These are phyloP conservation scores for Tricladium varicosporioides DNA, from an alignment of 2,329 filamentous ascomycete genomes.

Conservation along the genomic window DNA sequence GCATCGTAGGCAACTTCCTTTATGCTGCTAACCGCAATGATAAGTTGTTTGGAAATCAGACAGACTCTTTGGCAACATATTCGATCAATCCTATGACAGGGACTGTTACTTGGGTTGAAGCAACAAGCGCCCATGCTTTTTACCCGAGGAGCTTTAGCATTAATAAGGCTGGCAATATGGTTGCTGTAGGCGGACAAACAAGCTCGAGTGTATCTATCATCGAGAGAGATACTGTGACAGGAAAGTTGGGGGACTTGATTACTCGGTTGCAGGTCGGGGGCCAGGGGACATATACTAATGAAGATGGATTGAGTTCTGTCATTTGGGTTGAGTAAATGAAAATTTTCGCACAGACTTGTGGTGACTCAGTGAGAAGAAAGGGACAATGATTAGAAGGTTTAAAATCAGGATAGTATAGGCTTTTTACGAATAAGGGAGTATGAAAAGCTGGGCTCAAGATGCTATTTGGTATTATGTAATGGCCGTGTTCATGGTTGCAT, in stretches of 20 bases:
- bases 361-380: no score
- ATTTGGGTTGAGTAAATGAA: conserved; percentile 14
- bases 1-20: conserved; percentile 50
- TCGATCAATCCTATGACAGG: conserved; percentile 29
- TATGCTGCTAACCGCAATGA: conserved; percentile 63
- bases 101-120: conserved; percentile 37
- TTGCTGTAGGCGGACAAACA: conserved; percentile 43
- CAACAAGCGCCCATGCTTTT: conserved; percentile 40
- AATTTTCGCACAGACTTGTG: not conserved
- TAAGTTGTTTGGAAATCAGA: conserved; percentile 48
- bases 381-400: no score
- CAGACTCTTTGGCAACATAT: conserved; percentile 43
- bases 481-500: no score
- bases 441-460: no score
- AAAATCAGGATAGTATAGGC: no score
- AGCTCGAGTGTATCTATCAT: conserved; percentile 39
- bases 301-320: conserved; percentile 15
- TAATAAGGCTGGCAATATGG: conserved; percentile 40
- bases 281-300: conserved; percentile 12
- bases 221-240: conserved; percentile 38
- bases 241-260: conserved; percentile 34
- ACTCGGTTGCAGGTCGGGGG: conserved; percentile 8
- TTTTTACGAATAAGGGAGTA: no score
- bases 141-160: conserved; percentile 44
- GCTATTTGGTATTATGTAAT: no score